Base-by-base conservation (phyloP, 2,329 filamentous ascomycete species). In the Leptographium procerum region DNA sequence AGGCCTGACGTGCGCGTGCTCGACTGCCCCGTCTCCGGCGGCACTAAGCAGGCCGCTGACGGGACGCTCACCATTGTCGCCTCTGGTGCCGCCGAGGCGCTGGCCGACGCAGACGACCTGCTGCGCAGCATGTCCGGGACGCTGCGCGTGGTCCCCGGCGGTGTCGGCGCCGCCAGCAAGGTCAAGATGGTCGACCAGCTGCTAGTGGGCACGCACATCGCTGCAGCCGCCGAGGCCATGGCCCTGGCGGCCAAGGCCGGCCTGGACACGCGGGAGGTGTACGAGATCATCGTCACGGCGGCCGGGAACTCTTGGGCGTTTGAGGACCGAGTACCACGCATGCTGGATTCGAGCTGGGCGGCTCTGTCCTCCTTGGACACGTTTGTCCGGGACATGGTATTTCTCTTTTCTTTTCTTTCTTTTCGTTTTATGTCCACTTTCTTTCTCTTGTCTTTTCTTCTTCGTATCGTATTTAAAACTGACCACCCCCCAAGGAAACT, bases 51-150 rank as follows among this genome's bases (percentile, higher is more conserved):
- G 14, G 36, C 36, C 13, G 19, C 13, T 16, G 36, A 43, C 13
- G 36, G 36, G 14, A 43, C 9, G 19, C 36, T 43, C 36, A 81
- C 84, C 0, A 76, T 79, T 19, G 77, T 86, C 45, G 86, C 86
- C 0, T 78, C 80, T 1, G 83, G 77, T 0, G 71, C 76, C 0
- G 70, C 75, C 0, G 72, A 73, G 4, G 52, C 52, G 4, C 33
- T 54, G 22, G 13, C 52, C 7, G 33, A 24, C 3, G 85, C 83
- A 0, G 79, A 86, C 54, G 86, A 86, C 2, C 88, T 86, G 0
- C 71, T 90, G 47, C 87, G 84, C 8, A 89, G 90, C 66, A 88
- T 91, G 80, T 85, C 86, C 1, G 75, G 73, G 40, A 84, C 84
- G 63, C 69, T 87, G 5, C 78, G 75, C 61, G 65, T 77, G 2